Conservation (phyloP, 345 rosid species). For the Aquilaria yunnanensis region DNA sequence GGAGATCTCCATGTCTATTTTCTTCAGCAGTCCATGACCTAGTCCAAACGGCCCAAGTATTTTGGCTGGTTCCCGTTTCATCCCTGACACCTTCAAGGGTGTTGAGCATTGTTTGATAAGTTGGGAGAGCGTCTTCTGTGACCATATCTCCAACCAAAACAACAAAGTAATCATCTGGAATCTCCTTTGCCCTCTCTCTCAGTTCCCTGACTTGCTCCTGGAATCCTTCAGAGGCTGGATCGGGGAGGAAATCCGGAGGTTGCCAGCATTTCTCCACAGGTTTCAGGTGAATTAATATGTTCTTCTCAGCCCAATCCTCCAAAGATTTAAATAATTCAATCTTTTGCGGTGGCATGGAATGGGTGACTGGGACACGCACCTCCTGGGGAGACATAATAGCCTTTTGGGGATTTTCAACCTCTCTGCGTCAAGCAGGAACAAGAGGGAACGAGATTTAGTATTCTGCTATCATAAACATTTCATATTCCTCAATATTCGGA, state of each 20-base stretch:
- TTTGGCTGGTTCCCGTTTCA: conserved; percentile 80
- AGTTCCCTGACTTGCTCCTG: conserved; percentile 77
- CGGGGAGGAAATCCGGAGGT: conserved; percentile 87
- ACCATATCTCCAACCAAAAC: conserved; percentile 83
- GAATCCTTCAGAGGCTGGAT: conserved; percentile 75
- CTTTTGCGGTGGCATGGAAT: conserved; percentile 89
- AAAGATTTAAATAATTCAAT: conserved; percentile 81
- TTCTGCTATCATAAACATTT: too few species aligned
- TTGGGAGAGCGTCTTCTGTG: conserved; percentile 87
- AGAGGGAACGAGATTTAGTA: neutral
- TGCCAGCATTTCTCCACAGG: conserved; percentile 96
- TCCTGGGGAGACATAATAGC: conserved; percentile 74
- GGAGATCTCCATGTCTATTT: conserved; percentile 60
- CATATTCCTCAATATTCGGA: too few species aligned
- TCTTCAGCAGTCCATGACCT: conserved; percentile 71
- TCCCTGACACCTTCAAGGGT: conserved; percentile 74
- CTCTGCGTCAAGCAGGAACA: conserved; percentile 35
- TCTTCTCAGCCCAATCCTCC: conserved; percentile 83
- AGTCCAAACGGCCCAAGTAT: conserved; percentile 68
- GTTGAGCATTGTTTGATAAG: conserved; percentile 74
- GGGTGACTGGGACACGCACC: conserved; percentile 79
- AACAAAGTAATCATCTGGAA: conserved; percentile 86
- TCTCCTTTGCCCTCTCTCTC: conserved; percentile 70
- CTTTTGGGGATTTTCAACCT: conserved; percentile 60
- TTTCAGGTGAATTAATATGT: conserved; percentile 61